A percentile compares a stretch with the other conserved stretches of the same genome.
Conservation (phyloP, 257 asterid species). For the Dorcoceras hygrometricum region DNA sequence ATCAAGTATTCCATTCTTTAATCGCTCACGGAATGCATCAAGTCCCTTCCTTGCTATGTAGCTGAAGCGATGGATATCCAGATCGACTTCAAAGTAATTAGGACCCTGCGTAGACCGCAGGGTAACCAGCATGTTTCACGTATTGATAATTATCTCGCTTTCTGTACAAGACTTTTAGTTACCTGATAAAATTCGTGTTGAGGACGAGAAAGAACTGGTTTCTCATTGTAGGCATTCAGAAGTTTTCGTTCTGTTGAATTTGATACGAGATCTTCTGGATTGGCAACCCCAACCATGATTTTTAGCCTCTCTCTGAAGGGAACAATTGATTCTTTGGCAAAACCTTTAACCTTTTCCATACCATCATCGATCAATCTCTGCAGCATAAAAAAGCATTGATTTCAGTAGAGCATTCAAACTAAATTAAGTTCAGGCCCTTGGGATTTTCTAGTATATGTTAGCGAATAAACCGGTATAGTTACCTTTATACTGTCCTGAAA, state of each 20-base stretch:
- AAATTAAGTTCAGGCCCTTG: neutral
- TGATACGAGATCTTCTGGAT: slow-evolving; percentile 74
- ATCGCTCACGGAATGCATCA: slow-evolving; percentile 74
- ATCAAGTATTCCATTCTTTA: slow-evolving; percentile 63
- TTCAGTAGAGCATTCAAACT: slow-evolving; percentile 1
- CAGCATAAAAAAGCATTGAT: slow-evolving; percentile 15
- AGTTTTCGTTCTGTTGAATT: slow-evolving; percentile 75
- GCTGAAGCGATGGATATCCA: slow-evolving; percentile 90
- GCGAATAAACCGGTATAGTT: neutral
- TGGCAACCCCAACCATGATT: slow-evolving; percentile 76
- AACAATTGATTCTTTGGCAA: slow-evolving; percentile 52
- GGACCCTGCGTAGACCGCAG: slow-evolving; percentile 68
- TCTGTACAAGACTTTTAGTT: neutral
- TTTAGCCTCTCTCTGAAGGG: slow-evolving; percentile 81
- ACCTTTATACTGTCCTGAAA: slow-evolving; percentile 61
- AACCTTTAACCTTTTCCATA: slow-evolving; percentile 68
- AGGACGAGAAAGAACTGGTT: slow-evolving; percentile 91
- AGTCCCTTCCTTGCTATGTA: slow-evolving; percentile 87
- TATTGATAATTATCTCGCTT: neutral
- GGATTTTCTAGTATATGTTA: neutral
- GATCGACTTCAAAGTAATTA: slow-evolving; percentile 84
- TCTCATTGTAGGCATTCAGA: slow-evolving; percentile 72
- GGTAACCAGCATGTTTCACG: neutral
- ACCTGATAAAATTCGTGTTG: slow-evolving; percentile 81
- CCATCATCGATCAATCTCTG: slow-evolving; percentile 74